These are phyloP conservation scores for Lactifluus pinguis DNA, from an alignment of 768 basidiomycete genomes.

Conservation along the genomic window DNA sequence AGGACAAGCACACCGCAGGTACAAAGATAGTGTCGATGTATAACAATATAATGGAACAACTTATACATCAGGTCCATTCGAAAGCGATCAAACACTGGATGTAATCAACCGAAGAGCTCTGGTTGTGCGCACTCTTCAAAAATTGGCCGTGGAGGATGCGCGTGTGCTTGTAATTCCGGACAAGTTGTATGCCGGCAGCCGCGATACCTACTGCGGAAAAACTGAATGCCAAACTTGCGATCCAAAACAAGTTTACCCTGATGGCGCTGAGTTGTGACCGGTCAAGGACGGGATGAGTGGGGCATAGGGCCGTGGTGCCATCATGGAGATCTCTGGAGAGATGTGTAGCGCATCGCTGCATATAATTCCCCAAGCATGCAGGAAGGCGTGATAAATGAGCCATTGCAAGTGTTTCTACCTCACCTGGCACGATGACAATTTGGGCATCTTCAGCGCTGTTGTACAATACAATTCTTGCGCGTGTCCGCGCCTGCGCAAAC, in stretches of 20 bases:
- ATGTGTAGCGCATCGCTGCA: neutral
- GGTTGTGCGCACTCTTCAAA: neutral
- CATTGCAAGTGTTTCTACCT: conserved; percentile 48
- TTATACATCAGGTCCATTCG: neutral
- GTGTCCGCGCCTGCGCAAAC: conserved; percentile 39
- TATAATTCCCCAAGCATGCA: neutral
- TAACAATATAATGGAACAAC: neutral
- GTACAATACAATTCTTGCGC: conserved; percentile 41
- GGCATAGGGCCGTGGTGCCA: too few relatives aligned
- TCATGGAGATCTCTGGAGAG: neutral
- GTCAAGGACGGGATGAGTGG: neutral
- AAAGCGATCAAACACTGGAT: too few relatives aligned
- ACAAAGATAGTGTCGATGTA: neutral
- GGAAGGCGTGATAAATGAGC: neutral
- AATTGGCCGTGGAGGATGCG: neutral
- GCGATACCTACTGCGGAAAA: neutral
- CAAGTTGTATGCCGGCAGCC: neutral
- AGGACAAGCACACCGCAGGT: neutral
- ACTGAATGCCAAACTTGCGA: neutral
- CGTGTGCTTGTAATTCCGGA: neutral
- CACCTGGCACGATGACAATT: conserved; percentile 54
- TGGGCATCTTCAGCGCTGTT: conserved; percentile 43
- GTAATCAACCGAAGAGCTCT: neutral
- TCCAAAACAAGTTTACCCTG: neutral
- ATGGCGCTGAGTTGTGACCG: neutral